Evolutionary conservation across 164 flowering plant genomes (phyloP).

Genomic region (Pachysandra terminalis): DNA sequence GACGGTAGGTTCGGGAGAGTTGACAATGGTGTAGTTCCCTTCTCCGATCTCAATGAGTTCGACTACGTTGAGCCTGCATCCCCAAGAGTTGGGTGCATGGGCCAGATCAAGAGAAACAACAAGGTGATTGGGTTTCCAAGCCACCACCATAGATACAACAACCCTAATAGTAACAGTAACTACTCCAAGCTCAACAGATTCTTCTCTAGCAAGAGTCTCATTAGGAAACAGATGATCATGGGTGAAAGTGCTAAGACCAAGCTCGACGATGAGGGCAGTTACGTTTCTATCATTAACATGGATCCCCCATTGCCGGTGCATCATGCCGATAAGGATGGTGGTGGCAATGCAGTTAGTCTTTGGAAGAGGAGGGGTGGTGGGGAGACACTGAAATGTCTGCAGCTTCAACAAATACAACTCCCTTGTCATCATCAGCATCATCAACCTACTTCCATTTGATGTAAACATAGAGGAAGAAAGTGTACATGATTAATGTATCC

Average conservation of each 20-base stretch:
- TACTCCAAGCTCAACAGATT: slow-evolving; percentile 41
- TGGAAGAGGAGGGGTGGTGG: slow-evolving; percentile 69
- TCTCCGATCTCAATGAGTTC: slow-evolving; percentile 1
- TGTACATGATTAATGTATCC: no score
- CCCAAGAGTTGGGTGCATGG: slow-evolving; percentile 55
- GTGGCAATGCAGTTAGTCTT: slow-evolving; percentile 25
- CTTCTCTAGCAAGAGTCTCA: slow-evolving; percentile 35
- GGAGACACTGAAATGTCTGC: slow-evolving; percentile 34
- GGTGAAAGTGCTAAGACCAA: not conserved
- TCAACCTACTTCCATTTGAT: no score
- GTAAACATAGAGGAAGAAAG: no score
- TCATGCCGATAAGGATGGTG: slow-evolving; percentile 7
- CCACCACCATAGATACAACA: not conserved
- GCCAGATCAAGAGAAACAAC: slow-evolving; percentile 51
- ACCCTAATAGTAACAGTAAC: slow-evolving; percentile 3
- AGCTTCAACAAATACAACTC: slow-evolving; percentile 36
- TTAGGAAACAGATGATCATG: slow-evolving; percentile 7
- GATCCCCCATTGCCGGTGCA: slow-evolving; percentile 72
- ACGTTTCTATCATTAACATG: slow-evolving; percentile 28
- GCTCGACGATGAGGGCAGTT: not conserved
- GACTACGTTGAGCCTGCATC: slow-evolving; percentile 39
- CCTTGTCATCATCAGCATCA: slow-evolving; percentile 5
- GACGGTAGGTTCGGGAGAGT: slow-evolving; percentile 22
- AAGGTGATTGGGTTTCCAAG: slow-evolving; percentile 31
- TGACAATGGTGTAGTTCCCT: slow-evolving; percentile 5